Conservation (phyloP, 257 asterid genomes). For the Penstemon davidsonii region DNA sequence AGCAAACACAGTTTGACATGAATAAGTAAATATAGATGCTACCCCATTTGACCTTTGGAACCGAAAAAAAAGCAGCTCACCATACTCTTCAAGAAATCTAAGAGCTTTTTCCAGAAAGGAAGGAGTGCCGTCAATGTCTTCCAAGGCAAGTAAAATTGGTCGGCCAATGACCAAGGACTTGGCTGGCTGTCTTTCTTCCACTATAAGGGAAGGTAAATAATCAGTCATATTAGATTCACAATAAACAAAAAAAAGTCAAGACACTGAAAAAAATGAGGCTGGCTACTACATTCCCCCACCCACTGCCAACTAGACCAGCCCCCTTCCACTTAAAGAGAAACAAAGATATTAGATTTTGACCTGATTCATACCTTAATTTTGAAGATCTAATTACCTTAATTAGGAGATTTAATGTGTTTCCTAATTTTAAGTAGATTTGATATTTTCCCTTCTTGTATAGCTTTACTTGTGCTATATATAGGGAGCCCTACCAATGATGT, state of each 20-base stretch:
- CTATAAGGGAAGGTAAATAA: conserved; percentile 37
- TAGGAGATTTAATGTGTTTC: too few relatives aligned
- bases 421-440: too few relatives aligned
- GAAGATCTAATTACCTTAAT: too few relatives aligned
- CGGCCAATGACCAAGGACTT: conserved; percentile 76
- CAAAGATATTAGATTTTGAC: too few relatives aligned
- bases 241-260: conserved; percentile 6
- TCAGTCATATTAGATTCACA: background rate
- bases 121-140: conserved; percentile 95
- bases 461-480: too few relatives aligned
- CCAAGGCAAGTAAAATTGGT: conserved; percentile 95
- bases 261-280: conserved; percentile 11
- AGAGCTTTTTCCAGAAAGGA: conserved; percentile 98
- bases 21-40: conserved; percentile 8
- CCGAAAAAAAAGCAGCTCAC: conserved; percentile 44
- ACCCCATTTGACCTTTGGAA: background rate
- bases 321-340: too few relatives aligned
- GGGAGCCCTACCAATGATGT: too few relatives aligned
- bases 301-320: background rate
- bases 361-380: too few relatives aligned
- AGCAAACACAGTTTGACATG: background rate
- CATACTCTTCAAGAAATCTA: conserved; percentile 80
- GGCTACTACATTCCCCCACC: background rate
- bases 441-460: too few relatives aligned
- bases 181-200: conserved; percentile 68